A percentile compares a stretch with the other conserved stretches of the same genome.
phyloP scores from a whole-genome alignment of 306 rosid species.

The Glycine tomentella region DNA sequence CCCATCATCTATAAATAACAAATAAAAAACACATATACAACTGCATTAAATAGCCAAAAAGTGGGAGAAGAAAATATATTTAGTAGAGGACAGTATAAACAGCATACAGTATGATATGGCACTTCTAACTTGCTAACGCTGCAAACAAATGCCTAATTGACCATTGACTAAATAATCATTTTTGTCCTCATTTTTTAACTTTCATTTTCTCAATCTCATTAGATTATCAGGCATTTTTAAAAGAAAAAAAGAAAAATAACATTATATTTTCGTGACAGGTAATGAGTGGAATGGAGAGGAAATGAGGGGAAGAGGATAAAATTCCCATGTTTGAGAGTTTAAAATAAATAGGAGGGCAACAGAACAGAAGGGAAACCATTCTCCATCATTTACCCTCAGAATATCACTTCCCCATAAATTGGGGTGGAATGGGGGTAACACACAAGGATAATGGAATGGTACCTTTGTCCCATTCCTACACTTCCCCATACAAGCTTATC shows the following conservation, averaged over 20 bases:
- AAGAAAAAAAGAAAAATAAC: not conserved
- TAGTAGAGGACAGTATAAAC: conserved; percentile 8
- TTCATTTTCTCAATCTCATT: not conserved
- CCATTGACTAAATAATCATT: not conserved
- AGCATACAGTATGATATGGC: not conserved
- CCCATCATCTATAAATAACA: conserved; percentile 12
- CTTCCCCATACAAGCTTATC: not conserved
- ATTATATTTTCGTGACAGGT: not conserved
- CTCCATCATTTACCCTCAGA: not conserved
- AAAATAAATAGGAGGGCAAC: not conserved
- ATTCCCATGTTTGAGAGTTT: not conserved
- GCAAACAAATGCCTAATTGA: not conserved
- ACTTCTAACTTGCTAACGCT: not conserved
- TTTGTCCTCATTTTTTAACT: not conserved
- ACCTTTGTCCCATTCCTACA: not conserved
- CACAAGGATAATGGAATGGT: conserved; percentile 8
- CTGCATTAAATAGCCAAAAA: not conserved
- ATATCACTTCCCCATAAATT: not conserved
- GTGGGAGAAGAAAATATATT: conserved; percentile 2
- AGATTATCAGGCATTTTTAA: not conserved
- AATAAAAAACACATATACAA: not conserved
- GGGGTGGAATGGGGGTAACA: not conserved
- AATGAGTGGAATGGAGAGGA: not conserved
- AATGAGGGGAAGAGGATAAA: not conserved
- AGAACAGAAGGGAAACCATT: not conserved